Evolutionary conservation across 441 rosid genomes (phyloP).

Genomic region (Syzygium malaccense): DNA sequence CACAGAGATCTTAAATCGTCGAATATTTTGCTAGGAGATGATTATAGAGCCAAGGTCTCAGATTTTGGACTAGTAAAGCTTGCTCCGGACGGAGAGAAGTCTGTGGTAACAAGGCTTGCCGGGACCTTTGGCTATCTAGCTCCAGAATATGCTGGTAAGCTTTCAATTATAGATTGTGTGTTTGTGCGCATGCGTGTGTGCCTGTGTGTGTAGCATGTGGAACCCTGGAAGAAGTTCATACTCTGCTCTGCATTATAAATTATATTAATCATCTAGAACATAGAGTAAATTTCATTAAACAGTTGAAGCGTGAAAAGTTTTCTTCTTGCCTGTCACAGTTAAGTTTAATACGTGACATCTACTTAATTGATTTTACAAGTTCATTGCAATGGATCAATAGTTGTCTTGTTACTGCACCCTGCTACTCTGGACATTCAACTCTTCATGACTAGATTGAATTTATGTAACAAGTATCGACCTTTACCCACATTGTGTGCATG

Average conservation of each 20-base stretch:
- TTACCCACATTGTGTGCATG: background rate
- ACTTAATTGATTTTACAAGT: background rate
- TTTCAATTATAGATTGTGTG: background rate
- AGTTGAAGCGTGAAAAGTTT: background rate
- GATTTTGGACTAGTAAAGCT: constrained; percentile 77
- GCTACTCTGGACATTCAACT: background rate
- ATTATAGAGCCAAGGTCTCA: constrained; percentile 69
- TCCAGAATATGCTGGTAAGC: constrained; percentile 76
- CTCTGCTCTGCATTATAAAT: background rate
- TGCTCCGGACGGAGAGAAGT: constrained; percentile 66
- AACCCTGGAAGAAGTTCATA: background rate
- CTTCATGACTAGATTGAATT: background rate
- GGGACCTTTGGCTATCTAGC: constrained; percentile 83
- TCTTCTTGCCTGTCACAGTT: background rate
- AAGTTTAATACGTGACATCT: background rate
- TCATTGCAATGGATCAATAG: background rate
- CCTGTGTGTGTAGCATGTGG: background rate
- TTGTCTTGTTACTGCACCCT: background rate
- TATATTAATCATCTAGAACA: background rate
- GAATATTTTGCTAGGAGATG: constrained; percentile 66
- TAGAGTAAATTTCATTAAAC: background rate
- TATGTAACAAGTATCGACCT: background rate
- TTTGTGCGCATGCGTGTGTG: background rate
- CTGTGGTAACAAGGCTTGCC: constrained; percentile 63
- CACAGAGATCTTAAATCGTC: constrained; percentile 81